Evolutionary conservation across 2,329 filamentous ascomycete genomes (phyloP).

Genomic region (Coleophoma cylindrospora): DNA sequence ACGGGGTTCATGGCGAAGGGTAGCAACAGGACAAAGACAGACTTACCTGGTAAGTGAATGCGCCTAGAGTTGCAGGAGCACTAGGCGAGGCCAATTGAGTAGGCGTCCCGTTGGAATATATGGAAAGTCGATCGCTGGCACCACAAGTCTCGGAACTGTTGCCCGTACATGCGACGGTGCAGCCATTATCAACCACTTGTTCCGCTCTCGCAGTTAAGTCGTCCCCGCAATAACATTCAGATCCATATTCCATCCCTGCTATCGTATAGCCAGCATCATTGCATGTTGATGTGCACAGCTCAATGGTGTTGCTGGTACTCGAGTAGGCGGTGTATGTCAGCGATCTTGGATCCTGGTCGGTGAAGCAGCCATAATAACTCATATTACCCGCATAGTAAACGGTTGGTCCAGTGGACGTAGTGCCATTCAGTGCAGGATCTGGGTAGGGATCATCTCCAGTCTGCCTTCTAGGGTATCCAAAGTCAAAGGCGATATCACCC

Average conservation of each 20-base stretch:
- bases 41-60: neutral
- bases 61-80: neutral
- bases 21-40: neutral
- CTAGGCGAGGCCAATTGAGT: neutral
- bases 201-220: neutral
- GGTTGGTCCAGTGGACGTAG: neutral
- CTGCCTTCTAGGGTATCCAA: constrained; percentile 29
- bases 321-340: constrained; percentile 13
- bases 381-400: constrained; percentile 18
- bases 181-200: neutral
- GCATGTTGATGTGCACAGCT: constrained; percentile 19
- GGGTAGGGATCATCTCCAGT: constrained; percentile 27
- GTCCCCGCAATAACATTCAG: constrained; percentile 1
- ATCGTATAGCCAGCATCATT: constrained; percentile 24
- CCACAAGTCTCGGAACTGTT: constrained; percentile 23
- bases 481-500: constrained; percentile 27
- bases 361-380: constrained; percentile 31
- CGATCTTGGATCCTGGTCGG: constrained; percentile 19
- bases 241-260: constrained; percentile 25
- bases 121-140: constrained; percentile 12
- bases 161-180: constrained; percentile 7
- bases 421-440: constrained; percentile 14
- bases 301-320: constrained; percentile 11
- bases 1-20: neutral
- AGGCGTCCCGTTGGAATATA: constrained; percentile 3